Evolutionary conservation across 1,284 basidiomycete genomes (phyloP), one percentile per base, ranked within the genome.

Genomic region (Mycena sp.): DNA sequence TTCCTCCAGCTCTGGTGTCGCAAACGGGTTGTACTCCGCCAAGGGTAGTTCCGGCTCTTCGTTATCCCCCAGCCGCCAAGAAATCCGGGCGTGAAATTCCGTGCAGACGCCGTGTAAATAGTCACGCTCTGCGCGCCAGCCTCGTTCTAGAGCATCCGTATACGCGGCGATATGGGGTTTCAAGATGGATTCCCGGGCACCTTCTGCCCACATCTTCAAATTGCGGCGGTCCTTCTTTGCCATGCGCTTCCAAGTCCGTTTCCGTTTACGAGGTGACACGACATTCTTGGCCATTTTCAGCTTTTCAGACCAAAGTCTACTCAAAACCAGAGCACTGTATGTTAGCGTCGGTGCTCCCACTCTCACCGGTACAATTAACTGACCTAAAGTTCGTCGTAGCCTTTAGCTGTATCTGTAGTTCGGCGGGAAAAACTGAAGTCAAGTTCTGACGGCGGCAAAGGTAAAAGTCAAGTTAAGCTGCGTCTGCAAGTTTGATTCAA

Each of bases 31-130:
- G 25, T 59, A 58, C 11, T 58, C 45, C 1, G 56, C 45, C 35
- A 58, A 21, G 12, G 56, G 56, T 9, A 49, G 25, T n/a, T 49
- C 37, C 7, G 57, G 57, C 38, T 59, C 57, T 41, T 59, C 46
- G 12, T 23, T 4, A 30, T 59, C 45, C 4, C 17, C 14, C 11
- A 59, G 9, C 4, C 21, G 23, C 57, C 57, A 59, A 7, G 57
- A 23, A 16, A 59, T 59, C 14, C 48, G 30, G 14, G 57, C 46
- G 40, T 59, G 57, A 28, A 38, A 59, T 28, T 59, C 57, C 9
- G 29, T 54, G 30, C 48, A 51, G 6, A 61, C 50, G 6, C 12
- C 16, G 1, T 26, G 35, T 10, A 32, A 2, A 41, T 51, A 61
- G 35, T 45, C 37, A 6, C 30, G 49, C 16, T 56, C 46, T 4